A percentile compares a stretch with the other conserved stretches of the same genome.
phyloP scores from a whole-genome alignment of 2,329 filamentous ascomycete genomes.

The Pseudocercospora musae region DNA sequence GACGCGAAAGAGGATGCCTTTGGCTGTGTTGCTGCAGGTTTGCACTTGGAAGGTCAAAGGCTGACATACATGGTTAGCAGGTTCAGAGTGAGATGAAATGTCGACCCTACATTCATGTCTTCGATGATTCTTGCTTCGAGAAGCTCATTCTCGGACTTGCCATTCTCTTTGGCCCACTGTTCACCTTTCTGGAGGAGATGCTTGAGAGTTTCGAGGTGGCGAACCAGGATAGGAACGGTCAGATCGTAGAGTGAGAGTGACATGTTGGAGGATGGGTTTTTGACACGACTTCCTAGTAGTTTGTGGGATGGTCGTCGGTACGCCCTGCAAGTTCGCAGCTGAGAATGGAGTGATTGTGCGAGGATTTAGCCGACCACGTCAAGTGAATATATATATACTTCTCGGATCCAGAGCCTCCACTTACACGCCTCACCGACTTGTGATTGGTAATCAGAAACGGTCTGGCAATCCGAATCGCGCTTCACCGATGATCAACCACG shows the following conservation, averaged over 20 bases:
- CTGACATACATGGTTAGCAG: neutral
- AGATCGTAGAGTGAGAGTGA: conserved; percentile 18
- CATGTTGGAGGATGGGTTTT: neutral
- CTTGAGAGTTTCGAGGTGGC: conserved; percentile 42
- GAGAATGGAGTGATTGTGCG: conserved; percentile 1
- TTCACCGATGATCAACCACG: neutral
- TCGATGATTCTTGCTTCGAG: conserved; percentile 43
- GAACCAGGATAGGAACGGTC: conserved; percentile 42
- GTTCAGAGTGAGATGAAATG: neutral
- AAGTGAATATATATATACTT: conserved; percentile 1
- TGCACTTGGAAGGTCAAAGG: conserved; percentile 51
- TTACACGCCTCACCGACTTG: neutral
- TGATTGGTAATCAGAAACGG: neutral
- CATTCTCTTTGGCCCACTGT: conserved; percentile 39
- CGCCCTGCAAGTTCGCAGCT: neutral
- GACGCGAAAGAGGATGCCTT: conserved; percentile 34
- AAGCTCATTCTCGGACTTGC: conserved; percentile 37
- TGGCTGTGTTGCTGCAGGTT: conserved; percentile 42
- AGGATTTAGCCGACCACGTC: neutral
- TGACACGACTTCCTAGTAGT: neutral
- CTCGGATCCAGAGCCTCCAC: too few species aligned
- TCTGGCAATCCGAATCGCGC: neutral
- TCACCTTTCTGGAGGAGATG: conserved; percentile 46
- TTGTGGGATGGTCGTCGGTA: neutral
- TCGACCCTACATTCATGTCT: conserved; percentile 45